These are phyloP conservation scores for Rhizomucor pusillus DNA, from an alignment of 371 early-diverging fungal genomes.

Conservation along the genomic window DNA sequence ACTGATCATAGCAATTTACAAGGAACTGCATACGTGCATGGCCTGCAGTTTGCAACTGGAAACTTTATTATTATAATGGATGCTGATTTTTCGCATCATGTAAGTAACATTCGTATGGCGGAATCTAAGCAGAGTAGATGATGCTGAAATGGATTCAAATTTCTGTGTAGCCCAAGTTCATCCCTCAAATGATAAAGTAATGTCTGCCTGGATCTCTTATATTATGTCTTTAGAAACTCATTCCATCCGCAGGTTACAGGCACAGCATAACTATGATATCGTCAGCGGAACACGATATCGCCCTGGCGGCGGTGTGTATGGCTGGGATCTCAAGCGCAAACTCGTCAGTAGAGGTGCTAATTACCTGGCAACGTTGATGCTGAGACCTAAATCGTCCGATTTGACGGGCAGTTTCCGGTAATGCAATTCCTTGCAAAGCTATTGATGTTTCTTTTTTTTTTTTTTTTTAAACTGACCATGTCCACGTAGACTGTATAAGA, in stretches of 20 bases:
- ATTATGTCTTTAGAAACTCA: not conserved
- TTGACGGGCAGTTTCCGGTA: slow-evolving; percentile 96
- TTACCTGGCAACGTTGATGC: slow-evolving; percentile 89
- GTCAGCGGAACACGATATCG: slow-evolving; percentile 96
- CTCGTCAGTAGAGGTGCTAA: slow-evolving; percentile 98
- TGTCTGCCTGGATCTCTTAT: not conserved
- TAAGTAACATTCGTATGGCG: slow-evolving; percentile 21
- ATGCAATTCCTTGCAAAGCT: too few species aligned
- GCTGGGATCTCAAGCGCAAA: slow-evolving; percentile 98
- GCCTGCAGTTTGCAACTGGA: slow-evolving; percentile 91
- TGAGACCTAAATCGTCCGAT: slow-evolving; percentile 93
- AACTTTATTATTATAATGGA: slow-evolving; percentile 98
- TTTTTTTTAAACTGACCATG: not conserved
- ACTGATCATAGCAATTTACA: not conserved
- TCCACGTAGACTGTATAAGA: slow-evolving; percentile 84
- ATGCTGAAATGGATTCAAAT: not conserved
- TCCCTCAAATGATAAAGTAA: slow-evolving; percentile 89
- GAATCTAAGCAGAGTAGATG: not conserved
- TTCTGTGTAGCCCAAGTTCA: slow-evolving; percentile 85
- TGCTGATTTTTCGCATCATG: slow-evolving; percentile 99
- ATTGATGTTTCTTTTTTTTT: too few species aligned
- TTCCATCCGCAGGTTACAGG: slow-evolving; percentile 60
- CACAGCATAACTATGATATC: slow-evolving; percentile 84
- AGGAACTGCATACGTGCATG: slow-evolving; percentile 97
- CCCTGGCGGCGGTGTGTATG: slow-evolving; percentile 94